Conservation (phyloP, 108 stramenopile genomes). For the Licmophora abbreviata region DNA sequence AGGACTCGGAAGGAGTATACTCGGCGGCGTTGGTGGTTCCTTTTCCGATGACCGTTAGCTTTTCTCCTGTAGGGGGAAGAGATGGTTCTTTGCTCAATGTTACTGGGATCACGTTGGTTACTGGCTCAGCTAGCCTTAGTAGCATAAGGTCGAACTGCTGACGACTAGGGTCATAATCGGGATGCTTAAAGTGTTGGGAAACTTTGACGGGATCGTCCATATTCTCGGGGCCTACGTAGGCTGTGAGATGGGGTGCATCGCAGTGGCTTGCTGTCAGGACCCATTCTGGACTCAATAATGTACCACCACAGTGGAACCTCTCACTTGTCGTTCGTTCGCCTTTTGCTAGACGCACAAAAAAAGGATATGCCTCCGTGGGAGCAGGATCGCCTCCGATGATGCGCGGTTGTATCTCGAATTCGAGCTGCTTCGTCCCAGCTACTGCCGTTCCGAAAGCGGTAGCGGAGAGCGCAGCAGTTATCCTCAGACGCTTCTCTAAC, state of each 20-base stretch:
- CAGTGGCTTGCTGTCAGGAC: conserved; percentile 15
- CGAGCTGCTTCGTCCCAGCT: no score
- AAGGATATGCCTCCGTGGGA: not conserved
- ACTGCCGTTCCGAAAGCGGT: no score
- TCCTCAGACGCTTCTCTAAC: no score
- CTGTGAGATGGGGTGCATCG: no score
- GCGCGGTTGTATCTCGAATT: conserved; percentile 6
- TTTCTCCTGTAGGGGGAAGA: conserved; percentile 1
- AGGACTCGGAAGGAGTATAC: not conserved
- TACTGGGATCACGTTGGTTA: conserved; percentile 1
- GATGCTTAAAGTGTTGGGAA: no score
- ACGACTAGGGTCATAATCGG: conserved; percentile 15
- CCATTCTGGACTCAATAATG: conserved; percentile 7
- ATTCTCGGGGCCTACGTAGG: not conserved
- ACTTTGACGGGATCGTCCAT: not conserved
- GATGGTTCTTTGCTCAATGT: conserved; percentile 13
- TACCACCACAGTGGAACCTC: conserved; percentile 3
- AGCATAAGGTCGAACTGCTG: conserved; percentile 25
- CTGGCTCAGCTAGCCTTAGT: conserved; percentile 6
- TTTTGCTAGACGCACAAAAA: not conserved
- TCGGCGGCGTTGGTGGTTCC: conserved; percentile 5
- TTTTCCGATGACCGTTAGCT: conserved; percentile 7
- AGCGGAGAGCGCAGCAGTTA: no score
- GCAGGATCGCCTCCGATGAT: conserved; percentile 6
- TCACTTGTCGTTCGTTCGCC: not conserved